These are phyloP conservation scores for Ganoderma leucocontextum DNA, from an alignment of 1,284 basidiomycete species.

Conservation along the genomic window DNA sequence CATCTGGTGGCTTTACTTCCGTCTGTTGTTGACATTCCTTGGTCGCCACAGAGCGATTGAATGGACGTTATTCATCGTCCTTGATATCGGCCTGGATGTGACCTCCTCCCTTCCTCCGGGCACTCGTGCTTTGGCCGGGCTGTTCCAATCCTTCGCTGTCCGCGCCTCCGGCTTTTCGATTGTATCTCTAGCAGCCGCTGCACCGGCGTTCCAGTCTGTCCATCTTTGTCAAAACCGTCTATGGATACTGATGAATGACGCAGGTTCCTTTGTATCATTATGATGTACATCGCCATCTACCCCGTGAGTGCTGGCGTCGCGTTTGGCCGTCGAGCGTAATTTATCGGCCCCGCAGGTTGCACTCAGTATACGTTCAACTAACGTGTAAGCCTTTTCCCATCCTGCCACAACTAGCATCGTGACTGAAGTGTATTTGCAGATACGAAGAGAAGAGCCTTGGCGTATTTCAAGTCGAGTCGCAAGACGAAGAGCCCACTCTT, in stretches of 20 bases:
- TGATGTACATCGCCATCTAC: conserved; percentile 76
- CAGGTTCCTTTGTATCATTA: conserved; percentile 78
- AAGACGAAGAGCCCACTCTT: conserved; percentile 56
- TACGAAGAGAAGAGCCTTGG: conserved; percentile 78
- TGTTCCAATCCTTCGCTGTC: conserved; percentile 76
- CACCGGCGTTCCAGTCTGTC: conserved; percentile 71
- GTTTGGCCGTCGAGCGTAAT: background rate
- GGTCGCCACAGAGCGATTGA: conserved; percentile 51
- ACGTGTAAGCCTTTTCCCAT: conserved; percentile 64
- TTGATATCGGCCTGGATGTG: conserved; percentile 63
- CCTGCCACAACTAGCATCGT: background rate
- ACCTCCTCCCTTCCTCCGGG: conserved; percentile 51
- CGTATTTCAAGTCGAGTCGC: conserved; percentile 60
- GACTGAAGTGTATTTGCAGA: conserved; percentile 35
- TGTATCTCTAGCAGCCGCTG: conserved; percentile 64
- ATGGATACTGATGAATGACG: background rate
- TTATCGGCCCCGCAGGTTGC: conserved; percentile 48
- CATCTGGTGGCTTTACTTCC: conserved; percentile 31
- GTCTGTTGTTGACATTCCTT: background rate
- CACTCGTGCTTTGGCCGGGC: conserved; percentile 57
- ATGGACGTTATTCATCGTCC: conserved; percentile 62
- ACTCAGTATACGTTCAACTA: conserved; percentile 80
- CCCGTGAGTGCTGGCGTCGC: conserved; percentile 47
- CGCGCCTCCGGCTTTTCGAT: conserved; percentile 83
- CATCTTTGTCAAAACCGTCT: background rate